phyloP scores from a whole-genome alignment of 805 yeast species.

The Wickerhamomyces tratensis region DNA sequence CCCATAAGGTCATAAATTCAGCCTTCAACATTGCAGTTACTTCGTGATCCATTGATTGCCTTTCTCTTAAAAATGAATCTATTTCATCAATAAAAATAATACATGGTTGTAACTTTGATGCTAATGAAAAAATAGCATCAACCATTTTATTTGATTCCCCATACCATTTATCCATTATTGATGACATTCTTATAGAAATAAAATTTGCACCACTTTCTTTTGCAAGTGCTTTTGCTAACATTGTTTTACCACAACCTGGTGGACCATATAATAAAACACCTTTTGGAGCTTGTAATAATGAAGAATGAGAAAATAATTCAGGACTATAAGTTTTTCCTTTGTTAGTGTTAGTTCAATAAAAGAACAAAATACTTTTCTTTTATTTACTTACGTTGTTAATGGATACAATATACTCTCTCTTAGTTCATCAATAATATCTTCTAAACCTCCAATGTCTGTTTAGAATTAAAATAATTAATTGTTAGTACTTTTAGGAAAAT shows the following conservation, averaged over 20 bases:
- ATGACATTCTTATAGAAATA: slow-evolving; percentile 84
- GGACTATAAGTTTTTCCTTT: slow-evolving; percentile 32
- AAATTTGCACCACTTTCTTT: slow-evolving; percentile 87
- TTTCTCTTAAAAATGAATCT: slow-evolving; percentile 84
- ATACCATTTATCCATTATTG: slow-evolving; percentile 95
- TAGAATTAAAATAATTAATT: neutral
- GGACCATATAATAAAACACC: slow-evolving; percentile 93
- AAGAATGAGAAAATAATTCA: slow-evolving; percentile 59
- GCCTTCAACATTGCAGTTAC: slow-evolving; percentile 93
- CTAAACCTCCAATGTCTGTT: slow-evolving; percentile 81
- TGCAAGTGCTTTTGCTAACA: slow-evolving; percentile 94
- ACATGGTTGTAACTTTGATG: slow-evolving; percentile 85
- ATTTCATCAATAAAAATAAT: slow-evolving; percentile 94
- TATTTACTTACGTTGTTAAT: slow-evolving; percentile 30
- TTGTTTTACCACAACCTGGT: slow-evolving; percentile 97
- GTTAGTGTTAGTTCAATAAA: too few species aligned
- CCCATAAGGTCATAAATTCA: slow-evolving; percentile 97
- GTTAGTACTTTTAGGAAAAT: neutral
- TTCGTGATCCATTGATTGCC: slow-evolving; percentile 82
- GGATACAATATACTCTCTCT: slow-evolving; percentile 88
- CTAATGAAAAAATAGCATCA: slow-evolving; percentile 86
- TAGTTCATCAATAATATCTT: slow-evolving; percentile 70
- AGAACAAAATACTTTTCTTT: neutral
- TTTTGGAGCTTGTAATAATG: slow-evolving; percentile 82
- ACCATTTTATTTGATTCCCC: slow-evolving; percentile 94